Conservation (phyloP, 2,329 filamentous ascomycete species). For the Penicillium sp. region DNA sequence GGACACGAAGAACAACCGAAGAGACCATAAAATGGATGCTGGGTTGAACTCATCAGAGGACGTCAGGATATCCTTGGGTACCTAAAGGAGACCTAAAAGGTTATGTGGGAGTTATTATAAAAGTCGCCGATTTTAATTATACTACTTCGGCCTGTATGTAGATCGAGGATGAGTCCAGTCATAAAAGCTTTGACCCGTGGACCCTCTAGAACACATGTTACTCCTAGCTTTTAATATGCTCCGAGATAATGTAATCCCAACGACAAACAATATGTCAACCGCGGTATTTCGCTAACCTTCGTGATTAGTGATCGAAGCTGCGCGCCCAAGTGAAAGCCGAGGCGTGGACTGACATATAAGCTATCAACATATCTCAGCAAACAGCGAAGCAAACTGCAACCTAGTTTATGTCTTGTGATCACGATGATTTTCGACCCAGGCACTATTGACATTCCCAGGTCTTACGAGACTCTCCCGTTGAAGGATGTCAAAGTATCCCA, state of each 20-base stretch:
- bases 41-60: no score
- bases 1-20: neutral
- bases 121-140: neutral
- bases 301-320: neutral
- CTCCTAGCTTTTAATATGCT: neutral
- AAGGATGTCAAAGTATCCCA: constrained; percentile 29
- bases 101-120: neutral
- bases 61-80: neutral
- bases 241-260: constrained; percentile 3
- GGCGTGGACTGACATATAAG: neutral
- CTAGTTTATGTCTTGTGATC: neutral
- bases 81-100: neutral
- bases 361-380: neutral
- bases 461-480: constrained; percentile 24
- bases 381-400: neutral
- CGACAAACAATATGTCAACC: neutral
- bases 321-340: neutral
- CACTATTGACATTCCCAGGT: constrained; percentile 18
- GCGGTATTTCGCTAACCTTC: neutral
- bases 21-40: neutral
- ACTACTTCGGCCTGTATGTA: neutral
- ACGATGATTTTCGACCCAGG: constrained; percentile 5
- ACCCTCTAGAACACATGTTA: neutral
- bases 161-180: neutral
- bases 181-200: neutral